Conservation (phyloP, 805 yeast genomes). For the Suhomyces canberraensis region DNA sequence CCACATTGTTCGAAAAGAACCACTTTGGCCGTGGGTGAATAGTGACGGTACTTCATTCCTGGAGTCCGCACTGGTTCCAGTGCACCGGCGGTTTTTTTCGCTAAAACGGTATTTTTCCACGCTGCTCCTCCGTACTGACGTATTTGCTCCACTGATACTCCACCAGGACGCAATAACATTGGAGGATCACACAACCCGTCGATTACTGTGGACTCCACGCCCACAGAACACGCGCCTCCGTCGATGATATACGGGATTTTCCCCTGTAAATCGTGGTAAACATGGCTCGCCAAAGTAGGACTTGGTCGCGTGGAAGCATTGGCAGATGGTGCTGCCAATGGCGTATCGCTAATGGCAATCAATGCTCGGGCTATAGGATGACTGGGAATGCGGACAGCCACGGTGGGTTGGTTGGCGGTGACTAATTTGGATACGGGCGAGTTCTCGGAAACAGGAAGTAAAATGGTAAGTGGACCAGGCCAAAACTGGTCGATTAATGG, state of each 20-base stretch:
- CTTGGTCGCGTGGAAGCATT: constrained; percentile 95
- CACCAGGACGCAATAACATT: constrained; percentile 89
- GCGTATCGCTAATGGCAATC: constrained; percentile 78
- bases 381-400: constrained; percentile 86
- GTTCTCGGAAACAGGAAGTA: constrained; percentile 55
- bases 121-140: constrained; percentile 56
- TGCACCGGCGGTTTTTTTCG: constrained; percentile 61
- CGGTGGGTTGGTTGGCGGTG: constrained; percentile 84
- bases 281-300: constrained; percentile 88
- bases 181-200: constrained; percentile 89
- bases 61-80: constrained; percentile 82
- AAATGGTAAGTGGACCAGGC: constrained; percentile 95
- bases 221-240: constrained; percentile 86
- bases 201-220: constrained; percentile 91
- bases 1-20: constrained; percentile 55
- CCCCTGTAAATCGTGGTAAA: constrained; percentile 72
- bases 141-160: constrained; percentile 79
- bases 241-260: constrained; percentile 82
- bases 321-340: constrained; percentile 97
- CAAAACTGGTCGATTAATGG: constrained; percentile 68
- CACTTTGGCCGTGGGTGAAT: constrained; percentile 87
- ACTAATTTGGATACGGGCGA: constrained; percentile 66
- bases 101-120: constrained; percentile 66
- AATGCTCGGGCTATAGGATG: constrained; percentile 89
- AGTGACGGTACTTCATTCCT: constrained; percentile 96